Base-by-base conservation (phyloP, 2,329 filamentous ascomycete species). In the Phyllosticta citriasiana region DNA sequence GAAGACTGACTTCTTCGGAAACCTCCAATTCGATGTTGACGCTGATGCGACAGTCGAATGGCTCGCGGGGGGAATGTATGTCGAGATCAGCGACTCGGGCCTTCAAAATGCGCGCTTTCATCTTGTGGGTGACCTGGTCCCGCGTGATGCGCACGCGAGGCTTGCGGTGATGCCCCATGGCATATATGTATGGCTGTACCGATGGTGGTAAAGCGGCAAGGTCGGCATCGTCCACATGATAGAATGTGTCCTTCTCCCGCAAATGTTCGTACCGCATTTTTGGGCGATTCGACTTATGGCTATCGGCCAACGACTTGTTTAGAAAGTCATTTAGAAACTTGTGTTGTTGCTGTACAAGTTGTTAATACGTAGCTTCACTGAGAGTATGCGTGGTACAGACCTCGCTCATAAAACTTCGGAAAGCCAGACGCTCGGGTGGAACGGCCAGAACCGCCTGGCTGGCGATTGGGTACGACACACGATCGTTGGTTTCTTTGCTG, bases 11-110 rank as follows among this genome's bases (percentile, higher is more conserved):
- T 3, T 91, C 82, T 25, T 70, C 69, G 3, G 76, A 71, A 78
- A 87, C 96, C 59, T 87, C 83, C 83, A 95, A 91, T 83, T 99
- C 95, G 2, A 99, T 82, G 70, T 96, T 97, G 70, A 99, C 86
- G 68, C 91, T 96, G 66, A 99, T 87, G 10, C 94, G 89, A 75
- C 91, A 96, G 74, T 99, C 94, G 69, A 97, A 89, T 2, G 84
- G 84, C 8, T 82, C 83, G 57, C 79, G 78, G 0, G 94, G 93
- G 67, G 91, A 88, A 74, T 88, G 87, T 19, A 99, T 82, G 68
- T 96, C 88, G n/a, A 97, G 77, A 71, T 99, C 91, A 26, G 84
- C 86, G 14, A 97, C 81, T n/a, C 91, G 85, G 26, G 87, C 85
- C 78, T 99, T 99, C 74, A 99, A 85, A 68, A 99, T 97, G 72